Base-by-base conservation (phyloP, 31 red algal species). In the Odonthalia washingtoniensis region DNA sequence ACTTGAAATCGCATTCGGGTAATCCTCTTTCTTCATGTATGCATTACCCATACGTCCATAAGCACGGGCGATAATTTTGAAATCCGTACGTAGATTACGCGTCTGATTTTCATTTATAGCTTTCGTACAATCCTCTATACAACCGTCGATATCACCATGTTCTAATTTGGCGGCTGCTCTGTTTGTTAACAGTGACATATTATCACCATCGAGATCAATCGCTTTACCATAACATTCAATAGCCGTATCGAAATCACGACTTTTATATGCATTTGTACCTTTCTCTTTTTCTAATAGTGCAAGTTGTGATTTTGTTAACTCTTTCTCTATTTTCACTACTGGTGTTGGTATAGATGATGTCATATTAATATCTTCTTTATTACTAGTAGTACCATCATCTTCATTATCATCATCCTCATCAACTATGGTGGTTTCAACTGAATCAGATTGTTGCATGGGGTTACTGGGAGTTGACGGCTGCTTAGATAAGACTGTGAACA, bases 1-100 rank as follows among this genome's bases (percentile, higher is more conserved):
- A 21, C 87, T 65, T 24, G 80, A 70, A 60, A 96, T 96, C 0
- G 97, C 97, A 35, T 87, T 70, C 12, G 44, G 74, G 36, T 89
- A 90, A 69, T 99, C 92, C 28, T 90, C 86, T 66, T 89, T 68
- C 84, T 89, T 90, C 63, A 84, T 30, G 72, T 93, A 91, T 2
- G 97, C 94, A 65, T 91, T 99, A 37, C 92, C 97, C 73, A 96
- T 96, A 28, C 97, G 77, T 27, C 84, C 89, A 38, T 95, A 94
- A 0, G 97, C 97, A 21, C 89, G 72, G 3, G 97, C 97, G 80
- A 96, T 95, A 34, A 96, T 78, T 84, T 94, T 93, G 81, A 95
- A 99, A 67, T 99, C 97, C 0, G 97, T 92, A 14, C 95, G 72
- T 36, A 96, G 87, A 63, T 90, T 41, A 16, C 92, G 45, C 74